Evolutionary conservation across 768 basidiomycete species (phyloP), one percentile per base, ranked within the genome.

Genomic region (Sporobolomyces pararoseus): DNA sequence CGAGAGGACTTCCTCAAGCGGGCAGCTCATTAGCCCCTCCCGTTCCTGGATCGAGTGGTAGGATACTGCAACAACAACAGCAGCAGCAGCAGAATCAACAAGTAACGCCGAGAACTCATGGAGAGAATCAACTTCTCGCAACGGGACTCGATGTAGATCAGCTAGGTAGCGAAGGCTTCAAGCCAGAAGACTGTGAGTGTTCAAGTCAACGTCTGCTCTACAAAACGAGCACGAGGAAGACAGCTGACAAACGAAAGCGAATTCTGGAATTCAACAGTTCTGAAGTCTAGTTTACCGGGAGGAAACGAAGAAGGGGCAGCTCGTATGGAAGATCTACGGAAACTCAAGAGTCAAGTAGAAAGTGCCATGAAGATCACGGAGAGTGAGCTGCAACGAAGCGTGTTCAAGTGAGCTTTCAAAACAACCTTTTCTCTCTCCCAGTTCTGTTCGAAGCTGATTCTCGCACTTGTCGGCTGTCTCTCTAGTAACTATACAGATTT

Each of bases 401-500:
- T 98, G 0, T 96, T 96, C 83, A 90, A 94, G 82, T 89, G 74
- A 46, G 84, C 71, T 10, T 19, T 42, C 17, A 9, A 9, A 17
- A 42, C 10, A 9, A 17, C 10, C 7, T 31, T 25, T n/a, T 10
- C 4, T 27, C 32, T 2, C 31, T 32, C 35, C 55, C 39, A 39
- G 5, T 12, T 27, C 21, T 42, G 7, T 31, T 16, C 21, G 6
- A 14, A 46, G 2, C 3, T 34, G 16, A 13, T 16, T 17, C 31
- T 17, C 16, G 14, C 6, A 21, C 12, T 23, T 34, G 39, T 42
- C 17, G 10, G 7, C 46, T 46, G 23, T 46, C 23, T 0, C 3
- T 16, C 42, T 49, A 75, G 75, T 60, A 98, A 95, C 80, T 98
- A 98, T 77, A 90, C 93, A 53, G 92, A 98, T 78, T 98, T 98